Conservation (phyloP, 139 green algal genomes). For the Yamagishiella unicocca region DNA sequence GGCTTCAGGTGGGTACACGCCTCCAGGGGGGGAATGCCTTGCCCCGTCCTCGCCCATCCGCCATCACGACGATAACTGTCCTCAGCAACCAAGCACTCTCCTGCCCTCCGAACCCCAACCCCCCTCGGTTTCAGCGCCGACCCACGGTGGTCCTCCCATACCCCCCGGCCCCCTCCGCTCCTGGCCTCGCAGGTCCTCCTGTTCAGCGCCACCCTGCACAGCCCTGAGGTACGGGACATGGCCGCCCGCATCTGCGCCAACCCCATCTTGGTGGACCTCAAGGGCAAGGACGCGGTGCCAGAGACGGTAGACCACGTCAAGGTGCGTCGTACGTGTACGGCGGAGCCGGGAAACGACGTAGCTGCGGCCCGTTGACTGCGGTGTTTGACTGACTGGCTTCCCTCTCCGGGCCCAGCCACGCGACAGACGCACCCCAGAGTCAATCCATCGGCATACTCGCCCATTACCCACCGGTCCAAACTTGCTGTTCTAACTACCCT, state of each 20-base stretch:
- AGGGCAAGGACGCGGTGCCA: constrained; percentile 82
- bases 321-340: no score
- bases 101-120: not conserved
- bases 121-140: no score
- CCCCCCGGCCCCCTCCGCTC: not conserved
- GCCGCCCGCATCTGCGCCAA: constrained; percentile 77
- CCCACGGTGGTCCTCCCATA: no score
- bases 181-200: constrained; percentile 76
- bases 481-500: no score
- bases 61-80: no score
- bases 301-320: constrained; percentile 87
- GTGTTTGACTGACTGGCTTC: no score
- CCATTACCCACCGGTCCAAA: no score
- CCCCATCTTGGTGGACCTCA: constrained; percentile 86
- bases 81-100: not conserved
- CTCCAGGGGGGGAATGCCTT: not conserved
- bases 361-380: no score
- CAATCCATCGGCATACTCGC: no score
- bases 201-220: constrained; percentile 91
- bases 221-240: constrained; percentile 72
- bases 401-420: no score
- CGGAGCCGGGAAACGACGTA: no score
- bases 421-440: no score
- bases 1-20: constrained; percentile 83
- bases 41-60: not conserved